These are phyloP conservation scores for Luffa acutangula DNA, from an alignment of 306 rosid genomes.

Conservation along the genomic window DNA sequence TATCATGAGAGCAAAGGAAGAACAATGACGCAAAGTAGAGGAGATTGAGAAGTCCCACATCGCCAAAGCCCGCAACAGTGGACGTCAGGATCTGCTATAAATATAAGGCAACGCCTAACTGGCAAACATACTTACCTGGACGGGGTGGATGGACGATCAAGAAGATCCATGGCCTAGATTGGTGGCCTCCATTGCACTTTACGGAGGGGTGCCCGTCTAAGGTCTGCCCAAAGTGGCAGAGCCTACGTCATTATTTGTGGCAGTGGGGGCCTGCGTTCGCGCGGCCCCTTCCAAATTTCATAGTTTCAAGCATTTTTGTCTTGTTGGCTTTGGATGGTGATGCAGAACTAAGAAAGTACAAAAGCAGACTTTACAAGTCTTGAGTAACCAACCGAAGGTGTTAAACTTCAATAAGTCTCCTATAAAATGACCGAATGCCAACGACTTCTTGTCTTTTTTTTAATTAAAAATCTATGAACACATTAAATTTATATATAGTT, in stretches of 20 bases:
- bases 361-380: no score
- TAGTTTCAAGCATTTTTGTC: no score
- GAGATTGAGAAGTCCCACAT: background rate
- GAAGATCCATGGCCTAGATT: slow-evolving; percentile 29
- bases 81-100: background rate
- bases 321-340: no score
- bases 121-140: slow-evolving; percentile 32
- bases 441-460: no score
- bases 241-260: slow-evolving; percentile 50
- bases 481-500: no score
- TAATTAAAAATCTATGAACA: no score
- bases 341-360: no score
- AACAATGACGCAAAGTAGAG: background rate
- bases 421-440: no score
- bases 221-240: slow-evolving; percentile 15
- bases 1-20: background rate
- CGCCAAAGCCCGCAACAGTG: background rate
- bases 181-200: slow-evolving; percentile 41
- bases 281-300: slow-evolving; percentile 28
- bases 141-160: slow-evolving; percentile 24
- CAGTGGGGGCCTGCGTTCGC: slow-evolving; percentile 46
- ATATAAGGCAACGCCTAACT: background rate
- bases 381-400: no score
- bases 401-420: no score
- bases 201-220: slow-evolving; percentile 1